Percentiles rank a stretch among this genome's conserved stretches.
Evolutionary conservation across 1,284 basidiomycete species (phyloP).

Genomic region (Fomitopsis palustris): DNA sequence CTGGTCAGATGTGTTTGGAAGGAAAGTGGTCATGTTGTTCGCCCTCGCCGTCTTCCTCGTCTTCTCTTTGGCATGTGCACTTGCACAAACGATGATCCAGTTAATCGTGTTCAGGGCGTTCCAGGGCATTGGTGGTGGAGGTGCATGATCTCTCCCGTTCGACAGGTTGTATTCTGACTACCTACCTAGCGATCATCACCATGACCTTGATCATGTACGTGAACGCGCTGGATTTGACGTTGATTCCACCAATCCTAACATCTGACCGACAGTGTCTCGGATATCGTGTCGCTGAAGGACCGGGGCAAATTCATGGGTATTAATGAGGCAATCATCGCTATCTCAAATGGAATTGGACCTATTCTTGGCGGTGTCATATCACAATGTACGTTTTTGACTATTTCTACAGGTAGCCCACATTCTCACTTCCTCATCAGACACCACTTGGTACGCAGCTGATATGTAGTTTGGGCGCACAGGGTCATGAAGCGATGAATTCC

Average conservation of each 20-base stretch:
- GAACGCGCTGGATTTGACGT: neutral
- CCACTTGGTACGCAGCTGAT: neutral
- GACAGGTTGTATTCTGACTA: neutral
- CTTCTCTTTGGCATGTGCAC: conserved; percentile 29
- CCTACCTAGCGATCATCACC: neutral
- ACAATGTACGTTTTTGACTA: neutral
- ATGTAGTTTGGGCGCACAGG: neutral
- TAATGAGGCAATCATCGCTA: neutral
- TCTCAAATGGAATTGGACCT: neutral
- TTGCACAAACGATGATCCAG: conserved; percentile 36
- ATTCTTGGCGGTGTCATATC: neutral
- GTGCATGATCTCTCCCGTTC: neutral
- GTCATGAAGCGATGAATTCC: neutral
- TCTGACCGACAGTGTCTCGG: neutral
- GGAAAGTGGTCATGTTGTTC: conserved; percentile 38
- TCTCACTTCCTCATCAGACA: neutral
- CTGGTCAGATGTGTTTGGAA: conserved; percentile 36
- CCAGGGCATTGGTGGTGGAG: conserved; percentile 27
- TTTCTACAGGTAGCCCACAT: neutral
- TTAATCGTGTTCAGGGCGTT: conserved; percentile 45
- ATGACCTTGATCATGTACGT: neutral
- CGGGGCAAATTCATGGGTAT: neutral
- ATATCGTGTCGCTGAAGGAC: neutral
- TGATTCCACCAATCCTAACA: neutral
- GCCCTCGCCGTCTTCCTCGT: conserved; percentile 36